Conservation (phyloP, 345 rosid genomes). For the Kernera saxatilis region DNA sequence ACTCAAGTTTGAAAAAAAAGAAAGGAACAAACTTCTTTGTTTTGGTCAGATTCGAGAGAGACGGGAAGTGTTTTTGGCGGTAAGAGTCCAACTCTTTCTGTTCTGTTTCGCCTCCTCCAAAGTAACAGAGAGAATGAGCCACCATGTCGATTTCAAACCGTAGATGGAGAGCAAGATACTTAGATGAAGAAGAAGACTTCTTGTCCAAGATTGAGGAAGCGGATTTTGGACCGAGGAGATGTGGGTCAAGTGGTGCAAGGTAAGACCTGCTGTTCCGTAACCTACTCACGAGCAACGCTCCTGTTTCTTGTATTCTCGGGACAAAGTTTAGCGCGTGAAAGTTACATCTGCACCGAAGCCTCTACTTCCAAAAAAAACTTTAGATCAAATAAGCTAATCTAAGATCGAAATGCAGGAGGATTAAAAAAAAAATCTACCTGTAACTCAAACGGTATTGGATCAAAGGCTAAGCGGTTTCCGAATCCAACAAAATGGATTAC, state of each 20-base stretch:
- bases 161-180: slow-evolving; percentile 76
- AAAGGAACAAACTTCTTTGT: slow-evolving; percentile 43
- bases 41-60: slow-evolving; percentile 54
- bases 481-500: slow-evolving; percentile 90
- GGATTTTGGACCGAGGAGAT: slow-evolving; percentile 58
- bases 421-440: slow-evolving; percentile 45
- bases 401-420: neutral
- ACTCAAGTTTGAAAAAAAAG: neutral
- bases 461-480: slow-evolving; percentile 93
- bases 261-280: slow-evolving; percentile 41
- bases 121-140: slow-evolving; percentile 93
- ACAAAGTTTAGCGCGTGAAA: slow-evolving; percentile 72
- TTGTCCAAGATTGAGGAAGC: slow-evolving; percentile 37
- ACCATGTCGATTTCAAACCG: slow-evolving; percentile 98
- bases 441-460: slow-evolving; percentile 72
- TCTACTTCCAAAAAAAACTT: slow-evolving; percentile 43
- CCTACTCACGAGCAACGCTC: slow-evolving; percentile 66
- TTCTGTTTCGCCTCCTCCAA: slow-evolving; percentile 86
- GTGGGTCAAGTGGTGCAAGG: slow-evolving; percentile 54
- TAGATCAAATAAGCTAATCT: neutral
- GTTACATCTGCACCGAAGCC: slow-evolving; percentile 97
- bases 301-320: slow-evolving; percentile 81
- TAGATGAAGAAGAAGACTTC: slow-evolving; percentile 39
- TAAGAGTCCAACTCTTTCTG: slow-evolving; percentile 66
- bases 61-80: slow-evolving; percentile 84